Evolutionary conservation across 129 eudicot species (phyloP).

Genomic region (Artemisia annua): DNA sequence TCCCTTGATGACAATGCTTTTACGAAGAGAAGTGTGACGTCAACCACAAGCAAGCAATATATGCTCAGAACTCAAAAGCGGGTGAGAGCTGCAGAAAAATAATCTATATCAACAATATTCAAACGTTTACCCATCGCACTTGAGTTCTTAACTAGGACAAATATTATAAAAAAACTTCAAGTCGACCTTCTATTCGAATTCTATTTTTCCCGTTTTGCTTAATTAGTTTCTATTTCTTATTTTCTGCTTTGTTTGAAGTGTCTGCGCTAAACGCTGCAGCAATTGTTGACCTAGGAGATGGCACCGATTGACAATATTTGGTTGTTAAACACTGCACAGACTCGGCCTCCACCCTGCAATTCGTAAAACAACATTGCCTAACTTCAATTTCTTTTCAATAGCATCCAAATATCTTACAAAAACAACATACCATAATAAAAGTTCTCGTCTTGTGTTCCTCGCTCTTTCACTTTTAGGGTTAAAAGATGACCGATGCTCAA

Average conservation of each 20-base stretch:
- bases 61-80: slow-evolving; percentile 67
- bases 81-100: slow-evolving; percentile 74
- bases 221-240: background rate
- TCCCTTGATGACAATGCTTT: slow-evolving; percentile 86
- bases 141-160: too few species aligned
- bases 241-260: background rate
- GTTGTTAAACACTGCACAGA: slow-evolving; percentile 69
- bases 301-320: slow-evolving; percentile 79
- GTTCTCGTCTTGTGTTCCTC: slow-evolving; percentile 56
- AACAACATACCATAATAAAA: slow-evolving; percentile 51
- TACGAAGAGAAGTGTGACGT: slow-evolving; percentile 90
- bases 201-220: background rate
- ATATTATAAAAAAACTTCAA: too few species aligned
- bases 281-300: slow-evolving; percentile 96
- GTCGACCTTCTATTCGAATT: too few species aligned
- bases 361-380: background rate
- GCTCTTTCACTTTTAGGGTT: slow-evolving; percentile 44
- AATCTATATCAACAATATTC: background rate
- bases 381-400: slow-evolving; percentile 5
- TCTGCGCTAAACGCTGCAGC: slow-evolving; percentile 97
- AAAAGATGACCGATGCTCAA: slow-evolving; percentile 29
- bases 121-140: background rate
- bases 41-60: slow-evolving; percentile 83
- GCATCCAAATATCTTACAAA: background rate
- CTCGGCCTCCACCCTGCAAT: slow-evolving; percentile 82